Evolutionary conservation across 176 grass and related monocot species (phyloP).

Genomic region (Secale cereale): DNA sequence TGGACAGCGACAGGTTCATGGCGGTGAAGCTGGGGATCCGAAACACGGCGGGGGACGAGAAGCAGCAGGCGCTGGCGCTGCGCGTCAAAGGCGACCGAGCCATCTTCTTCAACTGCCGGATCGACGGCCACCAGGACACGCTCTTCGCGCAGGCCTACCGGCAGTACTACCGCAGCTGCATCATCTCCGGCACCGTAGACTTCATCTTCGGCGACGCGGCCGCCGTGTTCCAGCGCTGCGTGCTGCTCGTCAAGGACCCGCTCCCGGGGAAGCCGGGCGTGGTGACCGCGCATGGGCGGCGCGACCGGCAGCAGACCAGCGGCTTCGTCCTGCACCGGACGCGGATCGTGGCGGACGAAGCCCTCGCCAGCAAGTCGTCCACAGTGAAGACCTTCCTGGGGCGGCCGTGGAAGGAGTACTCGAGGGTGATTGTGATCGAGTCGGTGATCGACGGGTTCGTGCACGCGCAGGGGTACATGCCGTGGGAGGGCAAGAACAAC

Average conservation of each 20-base stretch:
- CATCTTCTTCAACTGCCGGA: conserved; percentile 77
- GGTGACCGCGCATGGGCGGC: conserved; percentile 65
- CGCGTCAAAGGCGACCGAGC: conserved; percentile 60
- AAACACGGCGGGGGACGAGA: conserved; percentile 76
- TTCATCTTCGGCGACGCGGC: conserved; percentile 83
- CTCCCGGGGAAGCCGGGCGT: conserved; percentile 51
- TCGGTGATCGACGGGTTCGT: conserved; percentile 55
- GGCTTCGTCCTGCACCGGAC: conserved; percentile 82
- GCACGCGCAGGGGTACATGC: conserved; percentile 63
- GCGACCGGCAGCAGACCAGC: conserved; percentile 67
- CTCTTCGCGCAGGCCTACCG: conserved; percentile 81
- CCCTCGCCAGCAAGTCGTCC: conserved; percentile 9
- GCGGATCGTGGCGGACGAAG: conserved; percentile 45
- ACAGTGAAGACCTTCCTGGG: conserved; percentile 49
- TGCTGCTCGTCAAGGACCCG: conserved; percentile 56
- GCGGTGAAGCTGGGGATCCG: conserved; percentile 51
- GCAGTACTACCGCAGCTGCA: conserved; percentile 85
- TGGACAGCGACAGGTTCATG: conserved; percentile 66
- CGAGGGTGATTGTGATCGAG: conserved; percentile 75
- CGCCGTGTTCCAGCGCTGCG: conserved; percentile 85
- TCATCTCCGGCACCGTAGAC: conserved; percentile 85
- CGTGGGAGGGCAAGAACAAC: conserved; percentile 45
- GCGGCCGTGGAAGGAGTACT: conserved; percentile 71
- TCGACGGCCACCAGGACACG: conserved; percentile 92
- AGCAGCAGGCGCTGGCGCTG: conserved; percentile 73